These are phyloP conservation scores for Alternaria sp. DNA, from an alignment of 2,329 filamentous ascomycete genomes.

Conservation along the genomic window DNA sequence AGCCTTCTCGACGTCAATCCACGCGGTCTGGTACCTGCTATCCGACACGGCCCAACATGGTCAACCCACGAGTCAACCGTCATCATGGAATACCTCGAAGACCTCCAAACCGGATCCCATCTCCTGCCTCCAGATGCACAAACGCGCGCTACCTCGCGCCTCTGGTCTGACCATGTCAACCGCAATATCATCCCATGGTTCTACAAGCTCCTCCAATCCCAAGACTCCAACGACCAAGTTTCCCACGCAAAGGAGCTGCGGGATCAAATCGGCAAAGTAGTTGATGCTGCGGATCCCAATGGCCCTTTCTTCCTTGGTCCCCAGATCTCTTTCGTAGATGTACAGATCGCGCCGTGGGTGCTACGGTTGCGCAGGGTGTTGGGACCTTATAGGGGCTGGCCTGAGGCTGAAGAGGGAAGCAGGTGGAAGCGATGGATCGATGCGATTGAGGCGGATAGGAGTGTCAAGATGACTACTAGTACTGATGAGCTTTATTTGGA, in stretches of 20 bases:
- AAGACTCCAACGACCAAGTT: conserved; percentile 66
- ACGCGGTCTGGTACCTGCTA: conserved; percentile 76
- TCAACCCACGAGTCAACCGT: conserved; percentile 82
- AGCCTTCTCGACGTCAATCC: conserved; percentile 78
- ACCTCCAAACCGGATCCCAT: conserved; percentile 67
- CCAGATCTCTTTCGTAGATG: conserved; percentile 71
- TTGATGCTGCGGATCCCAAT: conserved; percentile 63
- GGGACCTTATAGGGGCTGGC: conserved; percentile 71
- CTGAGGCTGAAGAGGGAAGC: conserved; percentile 67
- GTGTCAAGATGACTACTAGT: conserved; percentile 73
- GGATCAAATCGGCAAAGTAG: conserved; percentile 68
- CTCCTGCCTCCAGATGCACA: conserved; percentile 73
- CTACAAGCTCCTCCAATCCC: conserved; percentile 74
- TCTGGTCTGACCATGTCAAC: conserved; percentile 87
- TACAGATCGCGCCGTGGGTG: conserved; percentile 79
- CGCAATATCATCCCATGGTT: conserved; percentile 78
- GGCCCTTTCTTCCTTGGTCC: conserved; percentile 75
- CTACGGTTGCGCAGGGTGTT: conserved; percentile 72
- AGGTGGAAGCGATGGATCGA: conserved; percentile 75
- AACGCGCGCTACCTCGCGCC: conserved; percentile 74
- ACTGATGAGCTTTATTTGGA: conserved; percentile 71
- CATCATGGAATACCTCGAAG: conserved; percentile 89
- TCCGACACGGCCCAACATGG: conserved; percentile 78
- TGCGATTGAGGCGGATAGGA: conserved; percentile 70
- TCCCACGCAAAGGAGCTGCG: conserved; percentile 69